These are phyloP conservation scores for Paramecium sonneborni DNA, from an alignment of 73 alveolate genomes.

Conservation along the genomic window DNA sequence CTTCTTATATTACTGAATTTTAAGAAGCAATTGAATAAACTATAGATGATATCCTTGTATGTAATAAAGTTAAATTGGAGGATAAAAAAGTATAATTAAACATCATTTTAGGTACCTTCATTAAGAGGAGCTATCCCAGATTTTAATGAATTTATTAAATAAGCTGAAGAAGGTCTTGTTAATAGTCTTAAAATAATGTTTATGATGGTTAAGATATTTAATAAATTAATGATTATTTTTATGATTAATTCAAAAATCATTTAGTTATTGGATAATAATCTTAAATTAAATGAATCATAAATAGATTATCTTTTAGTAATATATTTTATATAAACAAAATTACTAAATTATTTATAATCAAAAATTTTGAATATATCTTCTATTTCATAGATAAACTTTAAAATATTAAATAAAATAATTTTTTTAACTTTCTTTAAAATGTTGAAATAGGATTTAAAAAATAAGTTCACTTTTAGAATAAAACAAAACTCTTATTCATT, in stretches of 20 bases:
- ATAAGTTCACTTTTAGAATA: too few species aligned
- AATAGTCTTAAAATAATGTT: background rate
- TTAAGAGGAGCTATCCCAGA: constrained; percentile 29
- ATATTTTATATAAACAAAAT: too few species aligned
- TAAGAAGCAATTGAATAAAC: constrained; percentile 9
- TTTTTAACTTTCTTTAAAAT: too few species aligned
- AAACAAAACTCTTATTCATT: too few species aligned
- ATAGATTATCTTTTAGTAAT: background rate
- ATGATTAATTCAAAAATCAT: background rate
- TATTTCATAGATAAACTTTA: too few species aligned
- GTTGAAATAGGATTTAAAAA: too few species aligned
- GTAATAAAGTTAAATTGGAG: constrained; percentile 41
- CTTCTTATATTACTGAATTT: constrained; percentile 7
- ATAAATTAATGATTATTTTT: background rate
- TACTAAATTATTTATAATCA: too few species aligned
- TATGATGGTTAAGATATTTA: background rate
- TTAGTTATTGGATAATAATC: background rate
- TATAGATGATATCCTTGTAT: constrained; percentile 27
- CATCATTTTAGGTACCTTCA: background rate
- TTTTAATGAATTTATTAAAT: background rate
- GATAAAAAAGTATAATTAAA: background rate
- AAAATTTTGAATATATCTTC: too few species aligned
- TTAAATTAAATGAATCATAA: background rate
- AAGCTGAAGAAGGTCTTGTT: constrained; percentile 8
- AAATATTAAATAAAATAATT: too few species aligned